Conservation (phyloP, 164 flowering plant species). For the Malania oleifera region DNA sequence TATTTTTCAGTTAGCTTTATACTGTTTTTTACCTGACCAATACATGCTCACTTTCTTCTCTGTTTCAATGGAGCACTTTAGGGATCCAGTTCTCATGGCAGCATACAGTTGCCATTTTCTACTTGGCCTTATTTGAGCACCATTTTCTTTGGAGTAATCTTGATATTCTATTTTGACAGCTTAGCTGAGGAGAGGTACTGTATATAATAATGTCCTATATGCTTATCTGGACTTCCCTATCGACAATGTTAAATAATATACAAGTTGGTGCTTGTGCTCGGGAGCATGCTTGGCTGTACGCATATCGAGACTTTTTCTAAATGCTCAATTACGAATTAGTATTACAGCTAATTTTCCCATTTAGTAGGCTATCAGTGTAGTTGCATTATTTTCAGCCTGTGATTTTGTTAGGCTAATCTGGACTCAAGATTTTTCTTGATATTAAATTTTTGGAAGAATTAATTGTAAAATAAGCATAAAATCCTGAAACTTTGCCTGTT, state of each 20-base stretch:
- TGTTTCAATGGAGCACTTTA: constrained; percentile 34
- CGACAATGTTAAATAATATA: background rate
- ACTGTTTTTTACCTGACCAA: background rate
- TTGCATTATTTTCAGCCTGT: background rate
- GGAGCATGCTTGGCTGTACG: background rate
- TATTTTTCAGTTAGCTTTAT: background rate
- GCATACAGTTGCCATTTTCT: constrained; percentile 48
- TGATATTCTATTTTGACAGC: constrained; percentile 83
- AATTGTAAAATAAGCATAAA: too few species aligned
- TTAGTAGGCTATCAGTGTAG: background rate
- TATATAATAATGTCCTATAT: background rate
- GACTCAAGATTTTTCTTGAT: too few species aligned
- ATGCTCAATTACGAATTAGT: background rate
- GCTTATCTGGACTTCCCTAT: background rate
- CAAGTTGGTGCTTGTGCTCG: background rate
- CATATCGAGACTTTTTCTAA: background rate
- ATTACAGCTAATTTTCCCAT: background rate
- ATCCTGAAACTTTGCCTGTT: too few species aligned
- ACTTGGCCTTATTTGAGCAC: constrained; percentile 75
- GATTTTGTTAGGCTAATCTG: too few species aligned
- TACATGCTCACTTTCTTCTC: background rate
- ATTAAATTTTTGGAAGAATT: too few species aligned
- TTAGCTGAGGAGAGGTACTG: constrained; percentile 93
- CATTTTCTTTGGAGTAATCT: constrained; percentile 70
- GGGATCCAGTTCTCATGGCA: constrained; percentile 60